A percentile compares a stretch with the other conserved stretches of the same genome.
phyloP scores from a whole-genome alignment of 2,329 filamentous ascomycete genomes.

The Colletotrichum liriopes region DNA sequence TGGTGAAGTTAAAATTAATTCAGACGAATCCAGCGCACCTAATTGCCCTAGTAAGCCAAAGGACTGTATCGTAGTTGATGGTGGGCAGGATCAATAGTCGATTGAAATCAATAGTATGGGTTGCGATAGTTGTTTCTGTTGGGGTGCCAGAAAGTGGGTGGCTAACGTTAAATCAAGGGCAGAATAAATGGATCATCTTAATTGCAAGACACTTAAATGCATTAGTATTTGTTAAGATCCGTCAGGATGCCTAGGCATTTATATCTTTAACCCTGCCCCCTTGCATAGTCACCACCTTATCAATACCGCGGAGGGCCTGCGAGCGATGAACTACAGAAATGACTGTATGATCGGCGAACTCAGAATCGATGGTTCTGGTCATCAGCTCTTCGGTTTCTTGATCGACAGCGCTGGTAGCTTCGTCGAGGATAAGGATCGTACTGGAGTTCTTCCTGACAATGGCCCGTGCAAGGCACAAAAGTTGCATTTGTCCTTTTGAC shows the following conservation, averaged over 20 bases:
- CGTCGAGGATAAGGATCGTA: slow-evolving; percentile 76
- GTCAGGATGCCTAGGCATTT: neutral
- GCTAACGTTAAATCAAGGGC: too few relatives aligned
- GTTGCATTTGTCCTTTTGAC: slow-evolving; percentile 46
- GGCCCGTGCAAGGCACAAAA: slow-evolving; percentile 47
- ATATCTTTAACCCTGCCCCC: slow-evolving; percentile 17
- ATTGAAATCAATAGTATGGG: too few relatives aligned
- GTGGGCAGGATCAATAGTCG: too few relatives aligned
- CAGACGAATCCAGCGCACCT: too few relatives aligned
- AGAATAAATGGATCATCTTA: neutral
- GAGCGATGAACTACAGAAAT: slow-evolving; percentile 49
- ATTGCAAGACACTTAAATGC: neutral
- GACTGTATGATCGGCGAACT: slow-evolving; percentile 47
- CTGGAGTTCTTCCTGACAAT: slow-evolving; percentile 19
- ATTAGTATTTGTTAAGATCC: too few relatives aligned
- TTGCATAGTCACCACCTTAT: slow-evolving; percentile 22
- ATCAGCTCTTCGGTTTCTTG: slow-evolving; percentile 52
- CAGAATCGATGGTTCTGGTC: slow-evolving; percentile 40
- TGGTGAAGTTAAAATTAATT: too few relatives aligned
- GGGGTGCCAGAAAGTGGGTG: too few relatives aligned
- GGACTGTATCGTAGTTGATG: too few relatives aligned
- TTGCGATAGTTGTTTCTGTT: too few relatives aligned
- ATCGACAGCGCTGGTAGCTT: slow-evolving; percentile 75
- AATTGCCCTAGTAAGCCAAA: too few relatives aligned
- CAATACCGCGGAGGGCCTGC: slow-evolving; percentile 21